Evolutionary conservation across 306 rosid genomes (phyloP).

Genomic region (Castanopsis chinensis): DNA sequence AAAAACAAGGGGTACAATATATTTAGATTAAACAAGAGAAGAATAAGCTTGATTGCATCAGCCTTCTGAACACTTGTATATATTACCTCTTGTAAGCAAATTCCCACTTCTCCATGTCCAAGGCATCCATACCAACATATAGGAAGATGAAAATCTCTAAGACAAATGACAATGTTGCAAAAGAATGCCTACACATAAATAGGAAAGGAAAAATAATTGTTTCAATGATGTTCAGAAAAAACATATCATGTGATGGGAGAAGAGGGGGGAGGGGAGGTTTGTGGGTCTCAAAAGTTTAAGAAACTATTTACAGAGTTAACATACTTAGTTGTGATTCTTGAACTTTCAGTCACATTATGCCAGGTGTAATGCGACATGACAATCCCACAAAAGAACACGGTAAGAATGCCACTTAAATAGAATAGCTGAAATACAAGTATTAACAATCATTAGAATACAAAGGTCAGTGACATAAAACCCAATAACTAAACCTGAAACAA

Average conservation of each 20-base stretch:
- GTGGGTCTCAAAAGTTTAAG: not conserved
- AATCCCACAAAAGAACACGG: constrained; percentile 69
- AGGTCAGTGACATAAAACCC: not conserved
- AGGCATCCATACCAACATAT: constrained; percentile 73
- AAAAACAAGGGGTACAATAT: not conserved
- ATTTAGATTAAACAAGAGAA: not conserved
- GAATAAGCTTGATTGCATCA: not conserved
- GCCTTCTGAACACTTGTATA: not conserved
- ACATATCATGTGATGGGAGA: not conserved
- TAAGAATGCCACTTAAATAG: constrained; percentile 52
- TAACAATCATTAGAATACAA: constrained; percentile 18
- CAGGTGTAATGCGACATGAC: constrained; percentile 66
- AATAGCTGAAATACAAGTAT: constrained; percentile 39
- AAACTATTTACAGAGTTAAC: constrained; percentile 6
- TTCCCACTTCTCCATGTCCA: constrained; percentile 63
- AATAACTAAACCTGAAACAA: not conserved
- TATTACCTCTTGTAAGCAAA: constrained; percentile 43
- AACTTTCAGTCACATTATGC: constrained; percentile 46
- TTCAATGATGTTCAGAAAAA: not conserved
- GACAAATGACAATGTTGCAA: constrained; percentile 52
- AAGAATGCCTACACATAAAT: constrained; percentile 50
- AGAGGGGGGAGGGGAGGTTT: not conserved
- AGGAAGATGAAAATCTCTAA: constrained; percentile 61
- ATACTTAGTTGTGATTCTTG: constrained; percentile 55
- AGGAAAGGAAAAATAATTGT: not conserved